phyloP scores from a whole-genome alignment of 495 filamentous ascomycete species.

The Letharia columbiana region DNA sequence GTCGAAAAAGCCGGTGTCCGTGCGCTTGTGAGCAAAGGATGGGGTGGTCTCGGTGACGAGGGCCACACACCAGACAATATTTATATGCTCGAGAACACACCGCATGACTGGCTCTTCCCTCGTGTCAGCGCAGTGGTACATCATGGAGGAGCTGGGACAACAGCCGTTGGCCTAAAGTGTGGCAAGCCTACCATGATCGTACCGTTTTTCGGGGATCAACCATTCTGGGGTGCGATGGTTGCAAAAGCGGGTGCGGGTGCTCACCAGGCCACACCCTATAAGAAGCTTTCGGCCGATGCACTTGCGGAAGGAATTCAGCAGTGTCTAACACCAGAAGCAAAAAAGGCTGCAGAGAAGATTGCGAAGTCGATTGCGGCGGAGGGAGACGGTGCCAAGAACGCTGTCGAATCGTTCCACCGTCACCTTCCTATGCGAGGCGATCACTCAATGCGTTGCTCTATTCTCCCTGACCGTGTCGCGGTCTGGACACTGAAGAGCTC shows the following conservation, averaged over 20 bases:
- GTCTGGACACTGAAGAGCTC: constrained; percentile 54
- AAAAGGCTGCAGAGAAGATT: constrained; percentile 48
- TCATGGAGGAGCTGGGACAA: constrained; percentile 60
- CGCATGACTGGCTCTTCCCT: constrained; percentile 63
- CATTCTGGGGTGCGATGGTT: constrained; percentile 52
- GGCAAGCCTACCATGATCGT: constrained; percentile 59
- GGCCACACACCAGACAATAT: constrained; percentile 47
- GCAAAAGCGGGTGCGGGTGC: constrained; percentile 57
- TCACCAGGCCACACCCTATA: constrained; percentile 59
- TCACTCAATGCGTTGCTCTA: constrained; percentile 57
- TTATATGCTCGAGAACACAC: constrained; percentile 56
- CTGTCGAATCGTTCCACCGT: constrained; percentile 61
- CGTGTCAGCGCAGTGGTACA: constrained; percentile 52
- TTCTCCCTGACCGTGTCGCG: constrained; percentile 56
- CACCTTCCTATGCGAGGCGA: constrained; percentile 48
- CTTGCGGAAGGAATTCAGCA: constrained; percentile 62
- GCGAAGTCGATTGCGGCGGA: constrained; percentile 55
- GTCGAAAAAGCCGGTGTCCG: constrained; percentile 50
- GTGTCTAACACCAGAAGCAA: constrained; percentile 51
- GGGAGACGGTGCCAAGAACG: constrained; percentile 65
- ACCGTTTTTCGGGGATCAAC: constrained; percentile 60
- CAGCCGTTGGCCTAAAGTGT: constrained; percentile 54
- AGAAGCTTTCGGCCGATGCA: constrained; percentile 52
- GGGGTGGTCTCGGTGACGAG: constrained; percentile 54
- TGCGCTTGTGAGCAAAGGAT: constrained; percentile 57